These are phyloP conservation scores for Corchorus olitorius DNA, from an alignment of 345 rosid genomes.

Conservation along the genomic window DNA sequence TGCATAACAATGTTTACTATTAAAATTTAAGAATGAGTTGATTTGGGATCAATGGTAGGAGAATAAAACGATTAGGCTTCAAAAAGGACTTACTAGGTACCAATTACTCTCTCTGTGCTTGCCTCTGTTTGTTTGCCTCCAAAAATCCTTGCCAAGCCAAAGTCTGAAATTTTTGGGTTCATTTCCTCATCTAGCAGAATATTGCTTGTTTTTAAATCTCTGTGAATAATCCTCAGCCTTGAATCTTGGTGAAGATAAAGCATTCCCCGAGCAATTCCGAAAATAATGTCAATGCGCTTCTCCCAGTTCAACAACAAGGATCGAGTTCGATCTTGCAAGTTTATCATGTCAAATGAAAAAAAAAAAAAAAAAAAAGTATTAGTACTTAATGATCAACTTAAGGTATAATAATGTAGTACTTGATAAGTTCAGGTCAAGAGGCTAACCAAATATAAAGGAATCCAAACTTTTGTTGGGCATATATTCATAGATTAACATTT, in stretches of 20 bases:
- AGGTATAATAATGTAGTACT: neutral
- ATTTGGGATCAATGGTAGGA: neutral
- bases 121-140: constrained; percentile 24
- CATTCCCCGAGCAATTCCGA: constrained; percentile 23
- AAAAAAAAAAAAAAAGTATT: too few species aligned
- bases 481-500: constrained; percentile 23
- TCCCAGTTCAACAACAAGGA: constrained; percentile 22
- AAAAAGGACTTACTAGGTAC: constrained; percentile 20
- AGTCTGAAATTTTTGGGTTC: constrained; percentile 25
- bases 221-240: constrained; percentile 25
- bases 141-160: constrained; percentile 25
- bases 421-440: neutral
- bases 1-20: neutral
- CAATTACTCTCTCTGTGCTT: constrained; percentile 14
- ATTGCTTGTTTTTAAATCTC: constrained; percentile 26
- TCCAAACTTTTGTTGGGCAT: constrained; percentile 29
- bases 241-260: constrained; percentile 26
- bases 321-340: constrained; percentile 11
- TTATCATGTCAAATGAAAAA: neutral
- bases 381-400: neutral
- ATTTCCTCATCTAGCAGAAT: constrained; percentile 24
- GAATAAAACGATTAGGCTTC: neutral
- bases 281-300: constrained; percentile 13
- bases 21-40: neutral
- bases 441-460: constrained; percentile 22